These are phyloP conservation scores for Hypholoma sublateritium DNA, from an alignment of 768 basidiomycete species.

Conservation along the genomic window DNA sequence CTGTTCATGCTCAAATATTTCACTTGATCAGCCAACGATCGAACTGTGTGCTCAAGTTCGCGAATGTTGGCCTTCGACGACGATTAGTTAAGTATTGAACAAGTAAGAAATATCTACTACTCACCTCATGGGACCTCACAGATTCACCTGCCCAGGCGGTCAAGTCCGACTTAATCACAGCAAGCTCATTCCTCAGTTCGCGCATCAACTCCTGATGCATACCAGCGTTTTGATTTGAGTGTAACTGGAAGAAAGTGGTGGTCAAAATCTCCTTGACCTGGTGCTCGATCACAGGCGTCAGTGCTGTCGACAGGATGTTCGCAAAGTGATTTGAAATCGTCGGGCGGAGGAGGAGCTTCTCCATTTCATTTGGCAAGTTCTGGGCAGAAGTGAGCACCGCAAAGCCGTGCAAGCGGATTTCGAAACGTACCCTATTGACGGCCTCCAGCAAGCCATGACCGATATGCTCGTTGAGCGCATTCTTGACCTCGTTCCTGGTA, in stretches of 20 bases:
- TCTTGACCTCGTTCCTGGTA: conserved; percentile 78
- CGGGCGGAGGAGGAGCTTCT: conserved; percentile 72
- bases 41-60: conserved; percentile 78
- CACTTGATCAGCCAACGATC: conserved; percentile 76
- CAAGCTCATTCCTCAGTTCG: conserved; percentile 74
- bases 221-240: conserved; percentile 67
- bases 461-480: conserved; percentile 77
- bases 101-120: conserved; percentile 16
- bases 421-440: conserved; percentile 63
- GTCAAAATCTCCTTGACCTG: conserved; percentile 80
- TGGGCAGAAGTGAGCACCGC: conserved; percentile 29
- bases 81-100: not conserved
- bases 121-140: conserved; percentile 75
- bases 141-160: conserved; percentile 81
- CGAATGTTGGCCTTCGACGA: conserved; percentile 62
- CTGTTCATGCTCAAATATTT: conserved; percentile 70
- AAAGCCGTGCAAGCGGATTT: not conserved
- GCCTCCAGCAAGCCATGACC: conserved; percentile 69
- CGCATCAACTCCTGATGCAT: conserved; percentile 82
- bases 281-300: conserved; percentile 77
- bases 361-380: conserved; percentile 78
- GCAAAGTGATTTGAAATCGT: conserved; percentile 79
- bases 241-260: conserved; percentile 73
- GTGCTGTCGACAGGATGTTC: conserved; percentile 64
- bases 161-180: conserved; percentile 77